Conservation (phyloP, 2,329 filamentous ascomycete genomes). For the Chrysoporthe austroafricana region DNA sequence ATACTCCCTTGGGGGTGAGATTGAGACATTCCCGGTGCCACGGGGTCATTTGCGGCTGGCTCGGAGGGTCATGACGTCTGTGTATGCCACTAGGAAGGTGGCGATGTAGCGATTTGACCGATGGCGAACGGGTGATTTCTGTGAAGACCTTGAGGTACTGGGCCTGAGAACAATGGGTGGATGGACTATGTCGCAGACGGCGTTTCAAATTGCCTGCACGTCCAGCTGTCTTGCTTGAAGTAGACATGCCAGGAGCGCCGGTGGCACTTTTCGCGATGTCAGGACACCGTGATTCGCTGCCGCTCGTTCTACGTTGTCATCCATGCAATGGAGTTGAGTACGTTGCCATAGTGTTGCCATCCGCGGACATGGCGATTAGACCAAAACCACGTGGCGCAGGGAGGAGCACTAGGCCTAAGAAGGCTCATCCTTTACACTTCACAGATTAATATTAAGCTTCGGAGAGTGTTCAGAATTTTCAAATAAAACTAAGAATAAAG, state of each 20-base stretch:
- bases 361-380: not conserved
- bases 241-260: not conserved
- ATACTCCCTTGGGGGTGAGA: slow-evolving; percentile 1
- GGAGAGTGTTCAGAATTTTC: no score
- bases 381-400: no score
- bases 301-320: not conserved
- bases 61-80: slow-evolving; percentile 25
- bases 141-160: not conserved
- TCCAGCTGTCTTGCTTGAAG: not conserved
- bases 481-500: not conserved
- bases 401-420: not conserved
- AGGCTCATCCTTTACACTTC: not conserved
- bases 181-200: not conserved
- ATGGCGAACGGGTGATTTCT: not conserved
- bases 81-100: not conserved
- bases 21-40: not conserved
- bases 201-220: not conserved
- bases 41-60: not conserved
- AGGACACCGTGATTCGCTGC: not conserved
- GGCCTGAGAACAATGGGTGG: not conserved
- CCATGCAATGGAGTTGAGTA: not conserved
- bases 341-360: not conserved
- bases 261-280: not conserved
- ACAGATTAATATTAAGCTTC: not conserved
- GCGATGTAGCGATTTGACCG: not conserved